Base-by-base conservation (phyloP, 2,329 filamentous ascomycete genomes). In the Cladosporium sp. region DNA sequence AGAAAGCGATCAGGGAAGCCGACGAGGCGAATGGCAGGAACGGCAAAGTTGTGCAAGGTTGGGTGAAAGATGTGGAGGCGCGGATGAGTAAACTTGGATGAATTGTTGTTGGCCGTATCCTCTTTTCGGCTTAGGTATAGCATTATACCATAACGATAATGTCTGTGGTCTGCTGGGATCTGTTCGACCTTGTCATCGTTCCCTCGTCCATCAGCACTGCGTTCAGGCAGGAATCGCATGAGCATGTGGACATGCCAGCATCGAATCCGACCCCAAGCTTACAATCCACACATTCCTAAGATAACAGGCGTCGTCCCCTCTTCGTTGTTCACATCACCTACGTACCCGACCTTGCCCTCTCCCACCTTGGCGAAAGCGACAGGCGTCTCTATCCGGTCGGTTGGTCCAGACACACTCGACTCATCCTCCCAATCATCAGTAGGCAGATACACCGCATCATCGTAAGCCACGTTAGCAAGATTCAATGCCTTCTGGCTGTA, bases 1-100 rank as follows among this genome's bases (percentile, higher is more conserved):
- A 97, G 78, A 81, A 82, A 65, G 88, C 90, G 30, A 88, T 98
- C 74, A 83, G 83, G 68, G 86, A 90, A 67, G 88, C 90, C 4
- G 89, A 91, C 74, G 82, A 82, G 32, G 85, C 88, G 4, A 90
- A 96, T 82, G 87, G 87, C 70, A 86, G 85, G 60, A 99, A 99
- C 78, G 88, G 93, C 78, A 88, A 90, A 72, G 85, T 91, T n/a
- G 89, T 98, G 68, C 91, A 94, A 71, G 88, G 87, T 49, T 97
- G 93, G 92, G 92, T 98, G 4, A 92, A 91, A 78, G 92, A 90
- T 65, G 80, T 99, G 64, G 94, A 98, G 80, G 86, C 83, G 47
- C 59, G 64, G 34, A 41, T 65, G 57, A 47, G 47, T 14, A 60
- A 55, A 38, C 28, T 65, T 36, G 55, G 38, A 34, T 65, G 59